Conservation (phyloP, 2,329 filamentous ascomycete species). For the Zasmidium angulare region DNA sequence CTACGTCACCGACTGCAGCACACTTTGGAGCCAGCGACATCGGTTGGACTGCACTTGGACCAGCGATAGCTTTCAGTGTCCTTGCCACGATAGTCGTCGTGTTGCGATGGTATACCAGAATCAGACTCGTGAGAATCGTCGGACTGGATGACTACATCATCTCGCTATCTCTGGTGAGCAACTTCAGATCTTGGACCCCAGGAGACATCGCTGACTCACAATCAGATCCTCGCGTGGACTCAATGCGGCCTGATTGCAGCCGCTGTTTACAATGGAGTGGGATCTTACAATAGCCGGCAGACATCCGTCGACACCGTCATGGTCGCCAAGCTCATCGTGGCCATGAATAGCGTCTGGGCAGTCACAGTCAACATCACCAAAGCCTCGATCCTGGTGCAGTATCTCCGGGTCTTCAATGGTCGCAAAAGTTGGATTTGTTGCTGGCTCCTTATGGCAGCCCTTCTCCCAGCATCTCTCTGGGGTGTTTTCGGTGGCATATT, state of each 20-base stretch:
- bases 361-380: constrained; percentile 43
- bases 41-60: constrained; percentile 33
- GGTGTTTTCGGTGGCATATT: constrained; percentile 41
- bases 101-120: constrained; percentile 37
- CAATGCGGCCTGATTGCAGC: constrained; percentile 32
- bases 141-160: constrained; percentile 41
- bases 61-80: constrained; percentile 31
- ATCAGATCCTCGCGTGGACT: constrained; percentile 29
- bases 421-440: constrained; percentile 37
- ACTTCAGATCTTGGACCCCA: neutral
- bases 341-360: constrained; percentile 35
- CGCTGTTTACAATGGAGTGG: constrained; percentile 25
- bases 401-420: constrained; percentile 47
- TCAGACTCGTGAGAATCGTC: constrained; percentile 31
- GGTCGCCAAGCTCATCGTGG: constrained; percentile 33
- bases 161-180: constrained; percentile 34
- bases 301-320: constrained; percentile 15
- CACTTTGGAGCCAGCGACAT: constrained; percentile 27
- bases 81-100: constrained; percentile 35
- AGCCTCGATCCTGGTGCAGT: constrained; percentile 51
- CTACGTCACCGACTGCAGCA: constrained; percentile 14
- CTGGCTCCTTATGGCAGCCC: constrained; percentile 38
- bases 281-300: constrained; percentile 15
- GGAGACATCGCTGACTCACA: neutral
- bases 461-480: constrained; percentile 31